Evolutionary conservation across 805 yeast species (phyloP).

Genomic region (Kockiozyma suomiensis): DNA sequence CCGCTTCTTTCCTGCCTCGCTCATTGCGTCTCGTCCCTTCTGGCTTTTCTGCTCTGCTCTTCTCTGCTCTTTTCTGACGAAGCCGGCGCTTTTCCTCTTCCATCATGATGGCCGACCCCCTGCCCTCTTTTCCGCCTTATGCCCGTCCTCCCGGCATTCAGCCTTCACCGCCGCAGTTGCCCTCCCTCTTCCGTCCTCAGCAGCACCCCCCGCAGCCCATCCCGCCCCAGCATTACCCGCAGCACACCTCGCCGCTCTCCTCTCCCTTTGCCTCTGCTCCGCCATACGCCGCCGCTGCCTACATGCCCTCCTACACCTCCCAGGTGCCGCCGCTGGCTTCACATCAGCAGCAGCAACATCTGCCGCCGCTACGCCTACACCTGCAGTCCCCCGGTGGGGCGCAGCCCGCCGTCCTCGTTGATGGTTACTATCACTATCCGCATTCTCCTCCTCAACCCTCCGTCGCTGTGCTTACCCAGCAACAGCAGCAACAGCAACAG

Average conservation of each 20-base stretch:
- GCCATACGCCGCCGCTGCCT: constrained; percentile 14
- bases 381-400: constrained; percentile 10
- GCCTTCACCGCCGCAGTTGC: constrained; percentile 11
- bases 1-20: background rate
- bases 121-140: constrained; percentile 9
- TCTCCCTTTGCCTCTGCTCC: constrained; percentile 7
- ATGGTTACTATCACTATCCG: background rate
- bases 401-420: constrained; percentile 12
- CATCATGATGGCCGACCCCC: constrained; percentile 29
- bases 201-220: constrained; percentile 9
- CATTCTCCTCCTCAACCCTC: constrained; percentile 4
- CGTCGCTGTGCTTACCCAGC: background rate
- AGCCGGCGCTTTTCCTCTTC: background rate
- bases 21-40: too few relatives aligned
- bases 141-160: constrained; percentile 10
- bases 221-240: background rate
- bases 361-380: constrained; percentile 11
- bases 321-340: background rate
- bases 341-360: constrained; percentile 5
- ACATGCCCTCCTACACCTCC: constrained; percentile 11
- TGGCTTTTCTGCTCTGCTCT: too few relatives aligned
- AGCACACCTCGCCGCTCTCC: constrained; percentile 3
- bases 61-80: background rate
- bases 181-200: constrained; percentile 13
- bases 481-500: background rate